Evolutionary conservation across 257 asterid genomes (phyloP), one percentile per base, ranked within the genome.

Genomic region (Ehretia macrophylla): DNA sequence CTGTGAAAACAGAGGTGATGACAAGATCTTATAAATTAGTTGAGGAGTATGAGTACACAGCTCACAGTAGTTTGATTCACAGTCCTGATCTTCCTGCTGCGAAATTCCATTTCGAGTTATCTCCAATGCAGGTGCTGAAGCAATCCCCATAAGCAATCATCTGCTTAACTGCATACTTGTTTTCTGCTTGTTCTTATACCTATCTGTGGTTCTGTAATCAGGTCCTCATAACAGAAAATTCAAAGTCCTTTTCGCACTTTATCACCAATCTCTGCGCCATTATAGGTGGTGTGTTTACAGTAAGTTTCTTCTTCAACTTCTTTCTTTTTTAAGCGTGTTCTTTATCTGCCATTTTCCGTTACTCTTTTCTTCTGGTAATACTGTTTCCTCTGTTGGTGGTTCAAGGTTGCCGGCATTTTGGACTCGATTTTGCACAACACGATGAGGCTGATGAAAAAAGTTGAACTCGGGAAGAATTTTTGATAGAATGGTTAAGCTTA

Each of bases 201-300:
- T n/a, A 72, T 37, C 39, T 21, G 13, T 51, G 51, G 48, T 68
- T 58, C 17, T 50, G 44, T 42, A 39, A 14, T 47, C 76, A 91
- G 98, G 88, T 87, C 60, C 63, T 90, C 35, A 80, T 87, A 66
- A 80, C 94, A 37, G 94, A 85, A 80, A 72, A 80, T 54, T 53
- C 82, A n/a, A 85, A 87, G 74, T 85, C 96, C 20, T 90, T 90
- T 55, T 70, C 89, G 16, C 98, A 90, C 77, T 90, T 90, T 44
- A 73, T 87, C 51, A 90, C 98, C 51, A 85, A 81, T 46, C 76
- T 85, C 18, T 90, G 96, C 45, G 95, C 98, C 72, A 87, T 90
- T 39, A 85, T 90, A 46, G 97, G 97, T 71, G 97, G 97, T 40
- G 86, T 90, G 75, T 90, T 85, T 62, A 90, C 98, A 85, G 98